Evolutionary conservation across 225 moss, liverwort and hornwort species (phyloP).

Genomic region (Sphagnum contortum): DNA sequence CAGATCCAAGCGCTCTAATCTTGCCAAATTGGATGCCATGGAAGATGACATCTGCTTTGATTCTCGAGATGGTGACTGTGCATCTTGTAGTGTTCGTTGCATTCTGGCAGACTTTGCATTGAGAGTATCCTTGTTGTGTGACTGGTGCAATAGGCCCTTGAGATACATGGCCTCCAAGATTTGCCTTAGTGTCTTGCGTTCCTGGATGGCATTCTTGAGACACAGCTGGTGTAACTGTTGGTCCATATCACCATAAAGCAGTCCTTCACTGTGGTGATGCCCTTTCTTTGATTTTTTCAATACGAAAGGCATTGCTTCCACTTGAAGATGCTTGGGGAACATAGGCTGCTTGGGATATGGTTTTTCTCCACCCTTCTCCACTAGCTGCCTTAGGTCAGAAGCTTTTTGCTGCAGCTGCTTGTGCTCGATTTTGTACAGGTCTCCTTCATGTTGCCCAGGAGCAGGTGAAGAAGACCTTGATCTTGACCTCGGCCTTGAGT

Average conservation of each 20-base stretch:
- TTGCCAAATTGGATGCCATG: not conserved
- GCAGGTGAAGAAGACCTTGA: conserved; percentile 33
- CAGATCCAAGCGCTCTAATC: conserved; percentile 6
- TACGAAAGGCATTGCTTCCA: conserved; percentile 50
- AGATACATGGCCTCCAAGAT: conserved; percentile 59
- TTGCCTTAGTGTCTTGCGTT: conserved; percentile 50
- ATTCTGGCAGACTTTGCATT: not conserved
- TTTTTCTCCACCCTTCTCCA: conserved; percentile 8
- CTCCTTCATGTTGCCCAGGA: conserved; percentile 13
- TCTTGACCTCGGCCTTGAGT: conserved; percentile 11
- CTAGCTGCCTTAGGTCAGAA: conserved; percentile 25
- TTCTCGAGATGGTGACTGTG: conserved; percentile 14
- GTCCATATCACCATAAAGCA: conserved; percentile 33
- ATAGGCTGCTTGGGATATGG: conserved; percentile 33
- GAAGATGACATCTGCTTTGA: not conserved
- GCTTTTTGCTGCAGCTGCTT: conserved; percentile 17
- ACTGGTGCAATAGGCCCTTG: conserved; percentile 43
- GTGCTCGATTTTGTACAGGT: not conserved
- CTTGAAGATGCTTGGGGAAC: conserved; percentile 50
- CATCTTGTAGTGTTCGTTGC: conserved; percentile 7
- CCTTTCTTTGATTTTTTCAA: conserved; percentile 19
- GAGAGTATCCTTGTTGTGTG: conserved; percentile 12
- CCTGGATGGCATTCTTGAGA: conserved; percentile 46
- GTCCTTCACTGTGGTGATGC: conserved; percentile 2
- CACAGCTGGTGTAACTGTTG: conserved; percentile 45